Percentiles rank a stretch among this genome's conserved stretches.
Evolutionary conservation across 2,329 filamentous ascomycete species (phyloP).

Genomic region (Ophiostoma perfectum): DNA sequence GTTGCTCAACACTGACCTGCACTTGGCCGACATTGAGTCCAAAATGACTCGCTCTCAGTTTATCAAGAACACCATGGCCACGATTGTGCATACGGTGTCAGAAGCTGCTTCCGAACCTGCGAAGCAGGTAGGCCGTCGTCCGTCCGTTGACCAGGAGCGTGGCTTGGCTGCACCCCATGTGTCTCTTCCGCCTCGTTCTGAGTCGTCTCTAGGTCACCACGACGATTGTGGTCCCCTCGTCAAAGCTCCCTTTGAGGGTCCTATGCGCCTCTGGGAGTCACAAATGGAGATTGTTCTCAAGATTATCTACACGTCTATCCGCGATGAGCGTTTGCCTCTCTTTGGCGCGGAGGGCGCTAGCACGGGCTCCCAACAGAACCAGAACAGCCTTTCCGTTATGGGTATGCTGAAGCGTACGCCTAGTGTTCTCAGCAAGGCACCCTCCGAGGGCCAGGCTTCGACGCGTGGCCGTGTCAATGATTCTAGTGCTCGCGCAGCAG

Average conservation of each 20-base stretch:
- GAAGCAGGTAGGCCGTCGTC: background rate
- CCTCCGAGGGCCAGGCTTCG: conserved; percentile 71
- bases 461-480: conserved; percentile 67
- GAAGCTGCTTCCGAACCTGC: conserved; percentile 55
- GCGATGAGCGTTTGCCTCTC: conserved; percentile 77
- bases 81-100: conserved; percentile 70
- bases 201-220: conserved; percentile 40
- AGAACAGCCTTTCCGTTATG: conserved; percentile 66
- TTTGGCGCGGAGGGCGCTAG: conserved; percentile 58
- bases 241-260: conserved; percentile 67
- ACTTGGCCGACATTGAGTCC: conserved; percentile 87
- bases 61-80: conserved; percentile 91
- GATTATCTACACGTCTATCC: conserved; percentile 85
- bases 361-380: conserved; percentile 37
- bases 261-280: conserved; percentile 74
- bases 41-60: conserved; percentile 97
- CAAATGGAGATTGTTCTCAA: conserved; percentile 90
- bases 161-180: conserved; percentile 13
- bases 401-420: conserved; percentile 77
- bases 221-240: conserved; percentile 68
- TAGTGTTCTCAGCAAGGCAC: conserved; percentile 86
- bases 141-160: conserved; percentile 31
- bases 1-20: conserved; percentile 90
- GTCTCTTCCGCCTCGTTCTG: conserved; percentile 44
- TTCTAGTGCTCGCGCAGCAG: conserved; percentile 39